A percentile compares a stretch with the other conserved stretches of the same genome.
phyloP scores from a whole-genome alignment of 345 rosid genomes.

The Hirschfeldia incana region DNA sequence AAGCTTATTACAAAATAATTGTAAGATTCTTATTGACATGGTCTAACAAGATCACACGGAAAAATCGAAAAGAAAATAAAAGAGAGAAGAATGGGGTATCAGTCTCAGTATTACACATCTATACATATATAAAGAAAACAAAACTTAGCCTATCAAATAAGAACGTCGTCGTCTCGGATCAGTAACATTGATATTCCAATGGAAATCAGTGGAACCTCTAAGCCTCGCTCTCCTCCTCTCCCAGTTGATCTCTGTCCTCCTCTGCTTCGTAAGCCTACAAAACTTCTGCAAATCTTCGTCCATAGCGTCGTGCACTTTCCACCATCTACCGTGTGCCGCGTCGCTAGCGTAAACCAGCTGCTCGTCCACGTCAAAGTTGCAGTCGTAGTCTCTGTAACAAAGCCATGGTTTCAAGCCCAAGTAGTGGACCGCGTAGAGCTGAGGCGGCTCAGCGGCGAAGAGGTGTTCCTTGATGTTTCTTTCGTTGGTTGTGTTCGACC shows the following conservation, averaged over 20 bases:
- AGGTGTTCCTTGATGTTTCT: slow-evolving; percentile 68
- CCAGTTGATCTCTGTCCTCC: slow-evolving; percentile 77
- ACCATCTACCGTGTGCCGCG: slow-evolving; percentile 80
- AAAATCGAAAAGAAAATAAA: not conserved
- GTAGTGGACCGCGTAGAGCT: slow-evolving; percentile 75
- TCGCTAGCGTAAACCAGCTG: slow-evolving; percentile 87
- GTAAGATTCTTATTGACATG: slow-evolving; percentile 1
- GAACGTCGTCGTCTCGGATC: slow-evolving; percentile 62
- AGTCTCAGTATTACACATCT: not conserved
- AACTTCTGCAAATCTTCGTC: slow-evolving; percentile 53
- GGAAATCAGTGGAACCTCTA: slow-evolving; percentile 51
- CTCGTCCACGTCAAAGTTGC: slow-evolving; percentile 66
- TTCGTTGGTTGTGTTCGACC: slow-evolving; percentile 78
- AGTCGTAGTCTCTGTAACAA: slow-evolving; percentile 91
- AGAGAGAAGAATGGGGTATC: not conserved
- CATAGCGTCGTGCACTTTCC: slow-evolving; percentile 79
- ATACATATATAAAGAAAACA: not conserved
- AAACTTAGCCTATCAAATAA: slow-evolving; percentile 43
- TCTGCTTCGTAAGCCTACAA: slow-evolving; percentile 65
- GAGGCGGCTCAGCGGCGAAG: slow-evolving; percentile 73
- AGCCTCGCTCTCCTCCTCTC: slow-evolving; percentile 61
- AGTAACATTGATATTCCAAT: slow-evolving; percentile 79
- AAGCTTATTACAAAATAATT: not conserved
- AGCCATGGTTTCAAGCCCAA: slow-evolving; percentile 89
- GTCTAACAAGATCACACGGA: not conserved